Base-by-base conservation (phyloP, 1,284 basidiomycete species). In the Lignosus rhinocerotis region DNA sequence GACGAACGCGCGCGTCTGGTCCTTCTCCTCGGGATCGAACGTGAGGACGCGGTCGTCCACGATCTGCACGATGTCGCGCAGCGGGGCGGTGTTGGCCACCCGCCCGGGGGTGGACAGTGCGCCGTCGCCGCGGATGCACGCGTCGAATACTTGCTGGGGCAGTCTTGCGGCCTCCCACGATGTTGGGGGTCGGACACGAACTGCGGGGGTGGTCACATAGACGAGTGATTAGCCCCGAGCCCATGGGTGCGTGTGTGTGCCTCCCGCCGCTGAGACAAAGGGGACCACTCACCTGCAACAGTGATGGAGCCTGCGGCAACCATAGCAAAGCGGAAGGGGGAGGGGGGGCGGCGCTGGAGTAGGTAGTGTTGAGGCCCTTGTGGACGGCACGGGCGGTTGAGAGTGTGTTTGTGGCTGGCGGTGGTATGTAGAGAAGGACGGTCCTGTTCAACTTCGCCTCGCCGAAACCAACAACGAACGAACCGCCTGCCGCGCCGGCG, bases 11-110 rank as follows among this genome's bases (percentile, higher is more conserved):
- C 79, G 79, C 25, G 86, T 83, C 60, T 78, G 83, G 73, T 94
- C 91, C 70, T 86, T 88, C 72, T 96, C 94, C 55, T 93, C 90
- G 42, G 94, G 94, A 74, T 98, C 95, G 70, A 98, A 98, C n/a
- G 94, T 93, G 59, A 98, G 82, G 63, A 93, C 90, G 59, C 91
- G 87, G 78, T 93, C 91, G 70, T 93, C 91, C 52, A 92, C 81
- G 53, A 92, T 82, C 69, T 90, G 86, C 32, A 93, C 84, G 61
- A 93, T 85, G 65, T 92, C 84, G 58, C 90, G 83, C 57, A 93
- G 79, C 48, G 79, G 77, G 31, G 85, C 75, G 30, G 83, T 76
- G 64, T 80, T 78, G 21, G 80, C 73, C 34, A 80, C 75, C 70
- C 79, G 83, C 14, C 75, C 77, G 8, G 89, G 86, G 9, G 88